These are phyloP conservation scores for Trypanosoma grayi DNA, from an alignment of 208 protist genomes.

Conservation along the genomic window DNA sequence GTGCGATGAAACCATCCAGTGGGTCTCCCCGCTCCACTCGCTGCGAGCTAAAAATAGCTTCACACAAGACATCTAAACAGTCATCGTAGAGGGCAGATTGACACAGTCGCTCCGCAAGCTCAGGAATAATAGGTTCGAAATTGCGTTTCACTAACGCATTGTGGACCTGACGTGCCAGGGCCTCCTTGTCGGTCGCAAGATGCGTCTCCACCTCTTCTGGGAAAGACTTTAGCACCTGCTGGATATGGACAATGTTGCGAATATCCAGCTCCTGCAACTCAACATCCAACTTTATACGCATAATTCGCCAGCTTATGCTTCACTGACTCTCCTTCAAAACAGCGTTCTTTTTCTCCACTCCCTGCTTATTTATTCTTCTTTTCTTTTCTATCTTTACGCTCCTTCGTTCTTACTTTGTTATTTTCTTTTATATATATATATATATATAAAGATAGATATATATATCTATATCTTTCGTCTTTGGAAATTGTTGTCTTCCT, in stretches of 20 bases:
- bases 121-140: conserved; percentile 50
- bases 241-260: conserved; percentile 36
- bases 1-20: conserved; percentile 57
- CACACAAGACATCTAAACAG: conserved; percentile 67
- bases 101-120: conserved; percentile 57
- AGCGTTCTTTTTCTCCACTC: not conserved
- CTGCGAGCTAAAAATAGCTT: conserved; percentile 59
- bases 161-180: conserved; percentile 49
- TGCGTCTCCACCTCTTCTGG: conserved; percentile 38
- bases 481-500: too few species aligned
- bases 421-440: conserved; percentile 17
- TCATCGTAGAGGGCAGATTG: conserved; percentile 44
- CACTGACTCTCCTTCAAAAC: not conserved
- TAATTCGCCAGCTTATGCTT: conserved; percentile 13
- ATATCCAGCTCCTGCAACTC: conserved; percentile 70
- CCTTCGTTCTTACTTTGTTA: not conserved
- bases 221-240: conserved; percentile 52
- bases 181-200: conserved; percentile 62
- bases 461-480: too few species aligned
- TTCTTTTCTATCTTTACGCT: not conserved
- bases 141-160: conserved; percentile 47
- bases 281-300: conserved; percentile 81
- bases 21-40: conserved; percentile 55
- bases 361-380: not conserved
- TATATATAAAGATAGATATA: too few species aligned